These are phyloP conservation scores for Fusarium tanahbumbuense DNA, from an alignment of 2,329 filamentous ascomycete species.

Conservation along the genomic window DNA sequence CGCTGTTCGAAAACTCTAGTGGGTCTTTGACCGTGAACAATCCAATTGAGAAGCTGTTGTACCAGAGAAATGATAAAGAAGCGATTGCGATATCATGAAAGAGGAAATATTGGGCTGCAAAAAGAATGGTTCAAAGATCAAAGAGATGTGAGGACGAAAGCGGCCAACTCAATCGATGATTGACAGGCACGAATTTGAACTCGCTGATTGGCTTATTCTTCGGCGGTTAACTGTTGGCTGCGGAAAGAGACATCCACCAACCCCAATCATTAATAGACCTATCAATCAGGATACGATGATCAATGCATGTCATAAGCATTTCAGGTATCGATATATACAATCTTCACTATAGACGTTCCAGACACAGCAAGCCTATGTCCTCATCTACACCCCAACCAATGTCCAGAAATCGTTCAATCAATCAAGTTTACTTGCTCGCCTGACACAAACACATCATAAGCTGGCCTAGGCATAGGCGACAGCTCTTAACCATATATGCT, in stretches of 20 bases:
- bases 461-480: constrained; percentile 24
- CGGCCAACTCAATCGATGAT: neutral
- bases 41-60: neutral
- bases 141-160: neutral
- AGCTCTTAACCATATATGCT: constrained; percentile 41
- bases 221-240: constrained; percentile 19
- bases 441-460: constrained; percentile 36
- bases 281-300: neutral
- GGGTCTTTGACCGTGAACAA: neutral
- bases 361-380: constrained; percentile 8
- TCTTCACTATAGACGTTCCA: constrained; percentile 18
- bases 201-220: constrained; percentile 12
- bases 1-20: neutral
- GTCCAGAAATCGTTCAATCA: constrained; percentile 39
- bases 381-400: constrained; percentile 21
- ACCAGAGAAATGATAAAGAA: neutral
- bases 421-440: constrained; percentile 26
- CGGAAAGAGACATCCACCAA: neutral
- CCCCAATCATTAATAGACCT: neutral
- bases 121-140: neutral
- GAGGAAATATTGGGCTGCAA: neutral
- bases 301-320: constrained; percentile 31
- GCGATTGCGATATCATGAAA: neutral
- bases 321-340: constrained; percentile 42
- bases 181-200: neutral